Conservation (phyloP, 495 filamentous ascomycete genomes). For the Elaphomyces granulatus region DNA sequence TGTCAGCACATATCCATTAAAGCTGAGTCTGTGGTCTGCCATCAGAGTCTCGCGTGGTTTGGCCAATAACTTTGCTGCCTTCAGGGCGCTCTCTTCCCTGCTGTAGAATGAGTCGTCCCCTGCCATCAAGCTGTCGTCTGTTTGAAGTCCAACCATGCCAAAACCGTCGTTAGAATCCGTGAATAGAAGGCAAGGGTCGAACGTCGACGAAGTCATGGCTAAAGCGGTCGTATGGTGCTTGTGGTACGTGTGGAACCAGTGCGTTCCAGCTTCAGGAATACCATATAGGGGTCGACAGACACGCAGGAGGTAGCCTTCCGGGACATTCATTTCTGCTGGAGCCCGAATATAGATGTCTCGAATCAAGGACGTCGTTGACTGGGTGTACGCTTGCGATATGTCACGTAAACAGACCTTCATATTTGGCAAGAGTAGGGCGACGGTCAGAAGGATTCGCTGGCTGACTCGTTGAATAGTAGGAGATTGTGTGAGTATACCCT, state of each 20-base stretch:
- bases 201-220: neutral
- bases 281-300: neutral
- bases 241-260: neutral
- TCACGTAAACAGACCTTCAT: neutral
- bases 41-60: neutral
- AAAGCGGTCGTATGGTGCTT: neutral
- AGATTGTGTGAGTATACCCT: too few relatives aligned
- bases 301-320: neutral
- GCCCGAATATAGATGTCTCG: neutral
- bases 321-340: neutral
- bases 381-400: neutral
- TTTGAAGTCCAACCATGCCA: neutral
- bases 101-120: neutral
- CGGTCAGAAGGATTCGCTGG: neutral
- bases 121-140: neutral
- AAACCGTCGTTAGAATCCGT: neutral
- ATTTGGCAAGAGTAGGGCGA: neutral
- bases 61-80: neutral
- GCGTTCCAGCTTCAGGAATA: neutral
- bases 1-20: neutral
- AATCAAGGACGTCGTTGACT: neutral
- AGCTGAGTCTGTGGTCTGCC: neutral
- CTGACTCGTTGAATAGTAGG: neutral
- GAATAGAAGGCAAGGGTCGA: too few relatives aligned
- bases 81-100: neutral